Percentiles rank a stretch among this genome's conserved stretches.
phyloP scores from a whole-genome alignment of 805 yeast species.

The Saccharomycopsis fodiens region DNA sequence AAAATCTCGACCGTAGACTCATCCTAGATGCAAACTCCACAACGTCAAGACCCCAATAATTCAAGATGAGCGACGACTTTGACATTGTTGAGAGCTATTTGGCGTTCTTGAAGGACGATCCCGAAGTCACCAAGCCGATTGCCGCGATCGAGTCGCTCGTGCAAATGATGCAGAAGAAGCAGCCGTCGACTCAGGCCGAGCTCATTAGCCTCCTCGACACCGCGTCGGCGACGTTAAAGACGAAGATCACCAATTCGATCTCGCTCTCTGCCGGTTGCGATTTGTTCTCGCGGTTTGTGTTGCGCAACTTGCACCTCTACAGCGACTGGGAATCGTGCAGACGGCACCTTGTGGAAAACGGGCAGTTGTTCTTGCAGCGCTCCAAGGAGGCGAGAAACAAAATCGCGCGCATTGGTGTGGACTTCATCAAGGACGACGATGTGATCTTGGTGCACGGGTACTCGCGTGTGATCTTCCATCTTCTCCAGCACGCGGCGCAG shows the following conservation, averaged over 20 bases:
- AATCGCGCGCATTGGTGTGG: slow-evolving; percentile 81
- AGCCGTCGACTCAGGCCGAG: slow-evolving; percentile 92
- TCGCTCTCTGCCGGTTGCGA: slow-evolving; percentile 97
- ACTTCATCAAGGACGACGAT: slow-evolving; percentile 91
- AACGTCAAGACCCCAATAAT: too few relatives aligned
- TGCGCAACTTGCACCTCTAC: slow-evolving; percentile 76
- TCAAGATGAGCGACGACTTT: slow-evolving; percentile 35
- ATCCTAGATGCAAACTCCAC: too few relatives aligned
- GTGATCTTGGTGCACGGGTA: slow-evolving; percentile 82
- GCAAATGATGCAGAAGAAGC: slow-evolving; percentile 69
- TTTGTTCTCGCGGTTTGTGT: slow-evolving; percentile 85
- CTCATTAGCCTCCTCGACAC: slow-evolving; percentile 72
- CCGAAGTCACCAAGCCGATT: slow-evolving; percentile 98
- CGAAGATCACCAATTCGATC: slow-evolving; percentile 81
- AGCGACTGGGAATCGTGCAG: slow-evolving; percentile 95
- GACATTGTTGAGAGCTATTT: slow-evolving; percentile 80
- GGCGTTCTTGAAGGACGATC: slow-evolving; percentile 74
- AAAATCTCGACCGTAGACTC: too few relatives aligned
- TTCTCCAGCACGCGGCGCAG: slow-evolving; percentile 70
- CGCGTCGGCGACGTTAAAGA: slow-evolving; percentile 68
- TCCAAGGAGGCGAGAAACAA: slow-evolving; percentile 84
- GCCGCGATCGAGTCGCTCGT: slow-evolving; percentile 96
- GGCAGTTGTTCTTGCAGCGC: slow-evolving; percentile 82
- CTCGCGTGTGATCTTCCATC: slow-evolving; percentile 80
- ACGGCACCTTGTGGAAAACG: slow-evolving; percentile 84